Base-by-base conservation (phyloP, 2,329 filamentous ascomycete genomes). In the Xylariaceae sp. region DNA sequence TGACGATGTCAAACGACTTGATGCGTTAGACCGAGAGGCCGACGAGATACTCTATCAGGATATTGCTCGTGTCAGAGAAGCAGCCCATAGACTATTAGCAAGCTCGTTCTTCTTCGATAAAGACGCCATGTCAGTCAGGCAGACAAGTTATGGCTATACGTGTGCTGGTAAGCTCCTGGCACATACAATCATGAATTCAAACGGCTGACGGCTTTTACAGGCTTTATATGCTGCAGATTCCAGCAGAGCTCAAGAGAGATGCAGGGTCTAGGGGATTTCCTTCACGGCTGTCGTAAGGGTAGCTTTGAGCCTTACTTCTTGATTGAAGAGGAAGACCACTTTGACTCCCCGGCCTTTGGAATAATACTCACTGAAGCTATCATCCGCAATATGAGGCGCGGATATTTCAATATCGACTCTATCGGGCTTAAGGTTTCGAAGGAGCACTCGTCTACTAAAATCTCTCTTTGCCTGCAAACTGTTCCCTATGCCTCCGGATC, bases 101-200 rank as follows among this genome's bases (percentile, higher is more conserved):
- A 68, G 66, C 60, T 59, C 61, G 1, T 68, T 68, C 35, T 68
- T 68, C 59, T 68, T 68, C 37, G 64, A 68, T 41, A 67, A 61
- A 53, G 65, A 68, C 6, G 46, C 46, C 2, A 50, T 49, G 2
- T 60, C 62, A 13, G 61, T 66, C 26, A 62, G 61, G 53, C 64
- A 64, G 42, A 58, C 43, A 10, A 30, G 44, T 15, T 61, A 57
- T 1, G 64, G 64, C 5, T 67, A 58, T 39, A 64, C 48, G n/a
- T 68, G 66, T 45, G 64, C 64, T 52, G 65, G 65, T 66, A 63
- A 16, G 50, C 10, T n/a, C n/a, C n/a, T n/a, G n/a, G n/a, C n/a
- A n/a, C n/a, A n/a, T n/a, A n/a, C n/a, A n/a, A 33, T 15, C 9
- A 13, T 16, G 16, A 35, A 13, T 4, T 21, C 30, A n/a, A 10